phyloP scores from a whole-genome alignment of 1,139 yeast genomes.

The Williopsis jadinii region DNA sequence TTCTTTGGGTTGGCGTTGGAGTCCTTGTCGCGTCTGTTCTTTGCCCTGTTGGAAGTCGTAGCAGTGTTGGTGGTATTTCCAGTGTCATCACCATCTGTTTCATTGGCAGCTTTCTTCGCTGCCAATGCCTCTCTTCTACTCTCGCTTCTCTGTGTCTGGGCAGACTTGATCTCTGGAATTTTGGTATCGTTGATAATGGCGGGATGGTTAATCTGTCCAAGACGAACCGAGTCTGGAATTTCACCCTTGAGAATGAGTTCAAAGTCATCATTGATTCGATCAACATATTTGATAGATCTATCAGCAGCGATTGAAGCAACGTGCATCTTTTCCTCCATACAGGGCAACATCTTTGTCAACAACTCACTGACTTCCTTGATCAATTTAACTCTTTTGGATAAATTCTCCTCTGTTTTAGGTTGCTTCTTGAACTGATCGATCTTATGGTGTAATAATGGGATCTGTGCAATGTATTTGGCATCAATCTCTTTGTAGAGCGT shows the following conservation, averaged over 20 bases:
- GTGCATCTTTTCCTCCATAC: conserved; percentile 95
- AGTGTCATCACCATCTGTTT: conserved; percentile 11
- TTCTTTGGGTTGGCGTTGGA: conserved; percentile 15
- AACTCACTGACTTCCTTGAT: conserved; percentile 33
- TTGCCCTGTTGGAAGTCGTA: conserved; percentile 5
- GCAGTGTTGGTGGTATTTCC: conserved; percentile 4
- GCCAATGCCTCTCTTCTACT: conserved; percentile 89
- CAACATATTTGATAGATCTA: conserved; percentile 59
- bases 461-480: conserved; percentile 78
- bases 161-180: conserved; percentile 43
- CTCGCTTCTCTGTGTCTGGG: conserved; percentile 71
- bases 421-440: conserved; percentile 48
- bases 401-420: conserved; percentile 5
- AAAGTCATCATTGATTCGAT: conserved; percentile 74
- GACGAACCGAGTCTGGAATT: conserved; percentile 51
- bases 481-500: conserved; percentile 89
- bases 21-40: conserved; percentile 11
- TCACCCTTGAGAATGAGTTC: conserved; percentile 64
- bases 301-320: conserved; percentile 91
- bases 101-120: conserved; percentile 48
- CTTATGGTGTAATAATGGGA: conserved; percentile 57
- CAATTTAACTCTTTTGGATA: conserved; percentile 8
- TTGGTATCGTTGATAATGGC: conserved; percentile 62
- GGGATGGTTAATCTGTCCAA: conserved; percentile 81
- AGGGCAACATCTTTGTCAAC: conserved; percentile 75